A percentile compares a stretch with the other conserved stretches of the same genome.
phyloP scores from a whole-genome alignment of 495 filamentous ascomycete species.

The Penicillium samsonianum region DNA sequence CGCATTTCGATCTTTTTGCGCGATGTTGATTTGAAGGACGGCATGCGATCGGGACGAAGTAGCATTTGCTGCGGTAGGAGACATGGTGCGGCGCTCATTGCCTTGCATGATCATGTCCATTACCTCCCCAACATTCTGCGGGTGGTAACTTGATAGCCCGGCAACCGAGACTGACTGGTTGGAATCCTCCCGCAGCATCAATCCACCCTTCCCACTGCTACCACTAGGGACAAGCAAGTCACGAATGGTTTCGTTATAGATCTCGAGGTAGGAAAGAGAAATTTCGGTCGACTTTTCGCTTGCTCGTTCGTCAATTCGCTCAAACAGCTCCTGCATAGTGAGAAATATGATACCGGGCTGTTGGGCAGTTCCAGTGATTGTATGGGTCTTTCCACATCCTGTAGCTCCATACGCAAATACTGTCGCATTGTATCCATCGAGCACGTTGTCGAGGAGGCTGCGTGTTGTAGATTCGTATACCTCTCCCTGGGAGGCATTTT shows the following conservation, averaged over 20 bases:
- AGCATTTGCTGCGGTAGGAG: conserved; percentile 95
- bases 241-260: conserved; percentile 99
- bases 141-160: conserved; percentile 88
- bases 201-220: conserved; percentile 78
- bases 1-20: conserved; percentile 91
- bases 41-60: conserved; percentile 97
- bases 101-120: conserved; percentile 99
- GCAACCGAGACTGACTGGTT: conserved; percentile 92
- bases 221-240: conserved; percentile 87
- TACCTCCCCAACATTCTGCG: conserved; percentile 84
- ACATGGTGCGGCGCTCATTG: conserved; percentile 93
- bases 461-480: conserved; percentile 95
- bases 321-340: conserved; percentile 98
- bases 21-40: conserved; percentile 96
- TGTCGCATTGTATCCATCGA: conserved; percentile 98
- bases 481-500: conserved; percentile 88
- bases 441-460: conserved; percentile 84
- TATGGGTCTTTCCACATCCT: conserved; percentile 97
- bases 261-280: conserved; percentile 94
- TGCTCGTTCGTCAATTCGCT: conserved; percentile 83
- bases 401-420: conserved; percentile 99
- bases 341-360: conserved; percentile 98
- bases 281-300: conserved; percentile 87
- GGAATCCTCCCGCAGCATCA: conserved; percentile 94
- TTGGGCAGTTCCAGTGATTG: conserved; percentile 91